These are phyloP conservation scores for Margaritispora aquatica DNA, from an alignment of 495 filamentous ascomycete genomes.

Conservation along the genomic window DNA sequence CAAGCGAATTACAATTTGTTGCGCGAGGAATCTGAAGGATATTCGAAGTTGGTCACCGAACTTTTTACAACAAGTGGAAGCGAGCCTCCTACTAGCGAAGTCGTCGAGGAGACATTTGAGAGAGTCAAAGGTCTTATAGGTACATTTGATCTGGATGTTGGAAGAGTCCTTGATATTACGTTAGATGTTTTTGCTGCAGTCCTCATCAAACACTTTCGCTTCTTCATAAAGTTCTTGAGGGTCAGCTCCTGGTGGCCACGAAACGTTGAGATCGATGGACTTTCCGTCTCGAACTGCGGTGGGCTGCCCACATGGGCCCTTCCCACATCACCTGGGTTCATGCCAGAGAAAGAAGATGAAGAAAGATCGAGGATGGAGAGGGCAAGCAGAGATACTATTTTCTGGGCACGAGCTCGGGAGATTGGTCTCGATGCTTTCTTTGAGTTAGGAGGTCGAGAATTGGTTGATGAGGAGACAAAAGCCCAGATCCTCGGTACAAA, in stretches of 20 bases:
- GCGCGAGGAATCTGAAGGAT: slow-evolving; percentile 94
- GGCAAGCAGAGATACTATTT: slow-evolving; percentile 60
- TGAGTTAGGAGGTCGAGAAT: slow-evolving; percentile 62
- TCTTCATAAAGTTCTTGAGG: slow-evolving; percentile 87
- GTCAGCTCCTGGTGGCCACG: slow-evolving; percentile 97
- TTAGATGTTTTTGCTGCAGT: slow-evolving; percentile 83
- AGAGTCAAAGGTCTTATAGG: slow-evolving; percentile 86
- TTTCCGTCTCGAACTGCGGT: neutral
- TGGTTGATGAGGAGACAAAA: slow-evolving; percentile 40
- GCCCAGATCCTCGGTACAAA: slow-evolving; percentile 38
- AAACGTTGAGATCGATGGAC: slow-evolving; percentile 26
- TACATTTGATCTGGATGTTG: slow-evolving; percentile 90
- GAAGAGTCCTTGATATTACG: slow-evolving; percentile 86
- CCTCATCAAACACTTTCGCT: slow-evolving; percentile 76
- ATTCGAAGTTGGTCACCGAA: slow-evolving; percentile 80
- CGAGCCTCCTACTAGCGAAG: slow-evolving; percentile 53
- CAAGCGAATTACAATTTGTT: slow-evolving; percentile 96
- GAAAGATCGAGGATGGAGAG: slow-evolving; percentile 40
- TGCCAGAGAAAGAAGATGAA: slow-evolving; percentile 59
- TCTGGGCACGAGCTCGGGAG: slow-evolving; percentile 76
- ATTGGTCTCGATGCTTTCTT: slow-evolving; percentile 81
- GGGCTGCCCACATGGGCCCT: slow-evolving; percentile 78
- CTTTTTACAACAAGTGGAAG: slow-evolving; percentile 73
- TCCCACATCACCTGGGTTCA: slow-evolving; percentile 54
- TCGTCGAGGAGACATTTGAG: slow-evolving; percentile 60